Base-by-base conservation (phyloP, 768 basidiomycete genomes). In the Auricularia sp. region DNA sequence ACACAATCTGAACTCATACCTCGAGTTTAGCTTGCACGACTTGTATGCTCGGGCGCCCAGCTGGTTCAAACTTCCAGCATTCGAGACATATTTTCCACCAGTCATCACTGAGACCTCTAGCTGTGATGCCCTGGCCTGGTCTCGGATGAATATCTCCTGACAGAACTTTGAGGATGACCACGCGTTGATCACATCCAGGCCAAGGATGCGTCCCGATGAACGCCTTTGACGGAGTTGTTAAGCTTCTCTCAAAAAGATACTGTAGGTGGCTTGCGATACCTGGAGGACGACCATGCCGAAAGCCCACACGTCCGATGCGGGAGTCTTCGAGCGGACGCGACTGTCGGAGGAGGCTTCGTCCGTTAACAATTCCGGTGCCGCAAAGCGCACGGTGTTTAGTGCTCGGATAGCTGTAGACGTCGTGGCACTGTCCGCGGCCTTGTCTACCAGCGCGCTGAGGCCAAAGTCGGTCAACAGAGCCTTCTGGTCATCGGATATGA, bases 401-500 rank as follows among this genome's bases (percentile, higher is more conserved):
- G 5, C 16, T 18, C 47, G 14, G 4, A 51, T 18, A 21, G 14
- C 7, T 16, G 16, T 5, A 16, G 21, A 8, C 5, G 47, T 51
- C 21, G 47, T 51, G 11, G 21, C 16, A 16, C 21, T 21, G 10
- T 8, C 10, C 47, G 7, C 47, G 5, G 47, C 47, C 47, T 51
- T 51, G 16, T 51, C 47, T 8, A 51, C 18, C 14, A 21, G 6
- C 11, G 47, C 21, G 18, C 47, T 51, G 13, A 67, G 64, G 11
- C 59, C 66, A 45, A 61, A 65, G 34, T 67, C 66, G 34, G 64
- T 39, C n/a, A 67, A 21, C 3, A 61, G 36, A 3, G 66, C 64
- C 14, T 64, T 45, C 13, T 42, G 56, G 14, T n/a, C 18, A 35
- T 67, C 64, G n/a, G 36, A 35, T n/a, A 67, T 54, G 33, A 67